phyloP scores from a whole-genome alignment of 2,329 filamentous ascomycete genomes.

The Juglanconis oblonga region DNA sequence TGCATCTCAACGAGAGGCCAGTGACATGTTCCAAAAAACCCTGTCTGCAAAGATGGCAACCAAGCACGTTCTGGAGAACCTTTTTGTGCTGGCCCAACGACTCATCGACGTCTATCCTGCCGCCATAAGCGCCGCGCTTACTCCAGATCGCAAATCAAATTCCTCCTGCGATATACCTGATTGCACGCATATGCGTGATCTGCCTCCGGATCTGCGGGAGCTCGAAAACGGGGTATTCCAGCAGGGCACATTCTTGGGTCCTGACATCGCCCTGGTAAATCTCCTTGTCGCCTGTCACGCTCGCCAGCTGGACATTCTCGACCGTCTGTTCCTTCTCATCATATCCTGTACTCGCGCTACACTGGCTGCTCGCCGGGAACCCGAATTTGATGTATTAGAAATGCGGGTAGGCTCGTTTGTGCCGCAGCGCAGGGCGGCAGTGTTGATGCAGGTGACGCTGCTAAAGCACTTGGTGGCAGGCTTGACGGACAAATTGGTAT shows the following conservation, averaged over 20 bases:
- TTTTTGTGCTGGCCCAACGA: slow-evolving; percentile 33
- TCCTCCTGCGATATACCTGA: slow-evolving; percentile 28
- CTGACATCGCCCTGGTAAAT: slow-evolving; percentile 35
- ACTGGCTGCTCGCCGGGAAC: slow-evolving; percentile 26
- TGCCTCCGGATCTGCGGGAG: slow-evolving; percentile 19
- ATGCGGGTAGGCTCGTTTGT: slow-evolving; percentile 39
- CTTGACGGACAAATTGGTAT: slow-evolving; percentile 16
- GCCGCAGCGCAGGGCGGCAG: slow-evolving; percentile 30
- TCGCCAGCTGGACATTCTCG: slow-evolving; percentile 35
- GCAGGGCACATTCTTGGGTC: neutral
- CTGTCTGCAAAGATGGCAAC: slow-evolving; percentile 25
- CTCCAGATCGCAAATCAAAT: slow-evolving; percentile 10
- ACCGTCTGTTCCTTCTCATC: slow-evolving; percentile 29
- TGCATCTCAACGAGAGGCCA: slow-evolving; percentile 22
- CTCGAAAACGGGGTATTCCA: slow-evolving; percentile 16
- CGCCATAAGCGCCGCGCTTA: slow-evolving; percentile 23
- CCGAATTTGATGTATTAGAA: slow-evolving; percentile 35
- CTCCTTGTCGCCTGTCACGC: slow-evolving; percentile 37
- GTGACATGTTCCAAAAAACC: slow-evolving; percentile 23
- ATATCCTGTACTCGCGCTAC: slow-evolving; percentile 31
- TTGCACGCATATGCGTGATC: slow-evolving; percentile 31
- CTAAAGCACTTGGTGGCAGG: slow-evolving; percentile 29
- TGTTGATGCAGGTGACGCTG: slow-evolving; percentile 31
- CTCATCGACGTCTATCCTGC: slow-evolving; percentile 34
- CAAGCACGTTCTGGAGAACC: slow-evolving; percentile 29